phyloP scores from a whole-genome alignment of 2,329 filamentous ascomycete species.

The Trichoderma gracile region DNA sequence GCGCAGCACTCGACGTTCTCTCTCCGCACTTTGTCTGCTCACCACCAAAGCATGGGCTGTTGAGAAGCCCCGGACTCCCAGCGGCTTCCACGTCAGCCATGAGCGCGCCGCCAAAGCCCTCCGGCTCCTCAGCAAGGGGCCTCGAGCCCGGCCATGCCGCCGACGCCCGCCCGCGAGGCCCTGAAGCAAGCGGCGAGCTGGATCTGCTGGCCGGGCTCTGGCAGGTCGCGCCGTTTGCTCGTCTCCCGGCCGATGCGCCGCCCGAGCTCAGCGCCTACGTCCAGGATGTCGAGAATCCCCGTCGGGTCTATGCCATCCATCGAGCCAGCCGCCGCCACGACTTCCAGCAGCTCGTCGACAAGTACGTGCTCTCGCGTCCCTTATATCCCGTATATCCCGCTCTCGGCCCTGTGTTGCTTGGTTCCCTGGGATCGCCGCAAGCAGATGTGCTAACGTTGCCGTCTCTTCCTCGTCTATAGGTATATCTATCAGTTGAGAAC shows the following conservation, averaged over 20 bases:
- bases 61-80: constrained; percentile 1
- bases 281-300: constrained; percentile 62
- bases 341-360: constrained; percentile 68
- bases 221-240: constrained; percentile 61
- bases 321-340: constrained; percentile 61
- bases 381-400: constrained; percentile 17
- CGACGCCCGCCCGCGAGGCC: constrained; percentile 24
- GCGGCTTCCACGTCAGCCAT: constrained; percentile 27
- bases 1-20: neutral
- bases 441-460: neutral
- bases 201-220: constrained; percentile 60
- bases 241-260: constrained; percentile 62
- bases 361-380: constrained; percentile 45
- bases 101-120: constrained; percentile 29
- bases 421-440: neutral
- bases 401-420: too few relatives aligned
- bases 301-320: constrained; percentile 61
- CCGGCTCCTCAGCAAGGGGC: constrained; percentile 24
- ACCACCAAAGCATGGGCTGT: constrained; percentile 23
- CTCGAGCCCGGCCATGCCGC: constrained; percentile 21
- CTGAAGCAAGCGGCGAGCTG: constrained; percentile 40
- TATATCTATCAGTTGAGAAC: constrained; percentile 80
- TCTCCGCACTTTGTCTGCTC: neutral
- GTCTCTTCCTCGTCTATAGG: constrained; percentile 44
- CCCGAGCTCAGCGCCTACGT: constrained; percentile 56